Conservation (phyloP, 495 filamentous ascomycete species). For the Aspergillus coremiiformis region DNA sequence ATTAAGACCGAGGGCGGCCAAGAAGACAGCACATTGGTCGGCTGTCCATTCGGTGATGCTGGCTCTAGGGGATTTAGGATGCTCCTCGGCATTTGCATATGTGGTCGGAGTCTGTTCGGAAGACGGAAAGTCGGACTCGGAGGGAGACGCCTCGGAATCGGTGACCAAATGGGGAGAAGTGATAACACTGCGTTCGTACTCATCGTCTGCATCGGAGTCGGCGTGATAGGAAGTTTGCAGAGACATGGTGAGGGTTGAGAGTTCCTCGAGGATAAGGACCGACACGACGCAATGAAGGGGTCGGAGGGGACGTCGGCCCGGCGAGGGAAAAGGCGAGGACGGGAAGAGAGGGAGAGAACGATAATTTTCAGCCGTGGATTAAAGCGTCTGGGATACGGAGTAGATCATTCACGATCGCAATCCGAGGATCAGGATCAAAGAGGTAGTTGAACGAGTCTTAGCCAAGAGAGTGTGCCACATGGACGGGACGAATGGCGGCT, state of each 20-base stretch:
- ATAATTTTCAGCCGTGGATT: neutral
- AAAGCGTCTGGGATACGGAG: neutral
- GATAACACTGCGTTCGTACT: constrained; percentile 79
- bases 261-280: neutral
- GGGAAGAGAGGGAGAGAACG: neutral
- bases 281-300: constrained; percentile 7
- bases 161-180: constrained; percentile 63
- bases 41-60: constrained; percentile 83
- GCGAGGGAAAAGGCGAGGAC: neutral
- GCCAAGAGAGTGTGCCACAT: constrained; percentile 15
- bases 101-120: constrained; percentile 84
- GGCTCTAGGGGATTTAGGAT: constrained; percentile 62
- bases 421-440: neutral
- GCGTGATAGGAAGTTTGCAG: constrained; percentile 57
- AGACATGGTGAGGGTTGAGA: constrained; percentile 28
- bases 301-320: constrained; percentile 10
- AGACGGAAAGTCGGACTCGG: constrained; percentile 72
- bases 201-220: constrained; percentile 89
- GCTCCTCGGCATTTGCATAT: constrained; percentile 62
- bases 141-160: constrained; percentile 73
- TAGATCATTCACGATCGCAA: constrained; percentile 1
- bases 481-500: constrained; percentile 13
- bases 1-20: constrained; percentile 67
- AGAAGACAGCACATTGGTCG: constrained; percentile 81
- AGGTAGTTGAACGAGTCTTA: neutral